Conservation (phyloP, 805 yeast genomes). For the Teunomyces atbi region DNA sequence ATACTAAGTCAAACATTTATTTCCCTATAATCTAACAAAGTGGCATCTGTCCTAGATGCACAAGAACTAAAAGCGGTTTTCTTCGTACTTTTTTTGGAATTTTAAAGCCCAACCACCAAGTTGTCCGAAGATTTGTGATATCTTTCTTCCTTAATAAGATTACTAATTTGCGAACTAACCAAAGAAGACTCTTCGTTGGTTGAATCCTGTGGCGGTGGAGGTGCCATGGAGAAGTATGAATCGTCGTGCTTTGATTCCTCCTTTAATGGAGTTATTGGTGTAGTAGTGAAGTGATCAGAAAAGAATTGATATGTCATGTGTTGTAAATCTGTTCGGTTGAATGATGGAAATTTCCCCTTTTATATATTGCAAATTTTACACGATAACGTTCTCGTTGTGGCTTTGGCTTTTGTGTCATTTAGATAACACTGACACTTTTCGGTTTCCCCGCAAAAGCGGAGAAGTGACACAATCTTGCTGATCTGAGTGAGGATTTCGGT, state of each 20-base stretch:
- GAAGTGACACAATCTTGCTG: not conserved
- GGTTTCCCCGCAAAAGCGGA: conserved; percentile 3
- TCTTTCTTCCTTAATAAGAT: conserved; percentile 18
- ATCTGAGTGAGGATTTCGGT: not conserved
- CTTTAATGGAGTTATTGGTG: conserved; percentile 13
- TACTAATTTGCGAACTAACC: conserved; percentile 11
- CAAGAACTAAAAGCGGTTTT: not conserved
- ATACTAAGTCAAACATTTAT: conserved; percentile 8
- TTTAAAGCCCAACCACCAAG: conserved; percentile 9
- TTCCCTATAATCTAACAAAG: conserved; percentile 1
- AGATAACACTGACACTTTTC: not conserved
- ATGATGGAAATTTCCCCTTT: not conserved
- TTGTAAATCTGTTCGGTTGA: not conserved
- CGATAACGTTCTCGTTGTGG: not conserved
- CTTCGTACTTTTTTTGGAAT: not conserved
- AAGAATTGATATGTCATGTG: conserved; percentile 13
- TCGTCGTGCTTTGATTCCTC: conserved; percentile 7
- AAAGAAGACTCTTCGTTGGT: conserved; percentile 7
- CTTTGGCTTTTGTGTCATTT: not conserved
- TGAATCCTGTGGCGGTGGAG: conserved; percentile 5
- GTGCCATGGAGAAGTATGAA: conserved; percentile 7
- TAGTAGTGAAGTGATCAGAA: conserved; percentile 13
- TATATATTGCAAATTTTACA: conserved; percentile 2
- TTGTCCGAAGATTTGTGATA: conserved; percentile 27
- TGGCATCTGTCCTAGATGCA: not conserved